phyloP scores from a whole-genome alignment of 139 green algal species.

The Ettlia oleoabundans region DNA sequence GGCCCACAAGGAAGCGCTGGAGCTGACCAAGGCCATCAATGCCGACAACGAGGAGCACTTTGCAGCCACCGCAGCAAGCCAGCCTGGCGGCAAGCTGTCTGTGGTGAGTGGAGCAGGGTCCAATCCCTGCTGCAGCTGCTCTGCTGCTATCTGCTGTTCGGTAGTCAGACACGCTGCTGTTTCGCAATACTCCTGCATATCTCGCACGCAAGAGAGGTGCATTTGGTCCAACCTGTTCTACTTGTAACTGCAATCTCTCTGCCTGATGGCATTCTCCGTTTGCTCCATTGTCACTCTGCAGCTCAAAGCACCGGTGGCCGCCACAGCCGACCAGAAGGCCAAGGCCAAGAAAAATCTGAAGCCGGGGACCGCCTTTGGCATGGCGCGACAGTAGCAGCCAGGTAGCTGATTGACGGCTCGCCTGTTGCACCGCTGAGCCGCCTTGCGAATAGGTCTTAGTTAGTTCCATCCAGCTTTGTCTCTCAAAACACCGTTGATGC shows the following conservation, averaged over 20 bases:
- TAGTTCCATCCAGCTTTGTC: no score
- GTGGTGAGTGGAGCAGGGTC: slow-evolving; percentile 8
- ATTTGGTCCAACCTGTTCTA: no score
- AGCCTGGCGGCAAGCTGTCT: slow-evolving; percentile 42
- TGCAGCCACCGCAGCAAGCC: background rate
- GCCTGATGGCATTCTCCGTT: background rate
- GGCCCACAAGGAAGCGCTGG: slow-evolving; percentile 14
- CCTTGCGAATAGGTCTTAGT: no score
- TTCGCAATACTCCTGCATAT: no score
- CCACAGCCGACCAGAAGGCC: slow-evolving; percentile 17
- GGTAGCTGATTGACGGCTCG: no score
- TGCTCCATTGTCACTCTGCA: background rate
- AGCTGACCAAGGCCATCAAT: slow-evolving; percentile 47
- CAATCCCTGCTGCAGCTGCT: background rate
- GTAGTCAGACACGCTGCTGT: no score
- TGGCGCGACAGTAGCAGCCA: slow-evolving; percentile 8
- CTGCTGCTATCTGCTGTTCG: no score
- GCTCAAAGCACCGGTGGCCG: slow-evolving; percentile 31
- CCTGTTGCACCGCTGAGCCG: no score
- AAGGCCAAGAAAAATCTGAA: slow-evolving; percentile 15
- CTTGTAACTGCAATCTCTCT: no score
- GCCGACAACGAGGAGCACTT: slow-evolving; percentile 46
- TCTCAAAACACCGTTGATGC: no score
- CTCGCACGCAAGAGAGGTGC: no score
- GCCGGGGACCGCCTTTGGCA: slow-evolving; percentile 7